Evolutionary conservation across 495 filamentous ascomycete species (phyloP).

Genomic region (Lichenothelia convexa): DNA sequence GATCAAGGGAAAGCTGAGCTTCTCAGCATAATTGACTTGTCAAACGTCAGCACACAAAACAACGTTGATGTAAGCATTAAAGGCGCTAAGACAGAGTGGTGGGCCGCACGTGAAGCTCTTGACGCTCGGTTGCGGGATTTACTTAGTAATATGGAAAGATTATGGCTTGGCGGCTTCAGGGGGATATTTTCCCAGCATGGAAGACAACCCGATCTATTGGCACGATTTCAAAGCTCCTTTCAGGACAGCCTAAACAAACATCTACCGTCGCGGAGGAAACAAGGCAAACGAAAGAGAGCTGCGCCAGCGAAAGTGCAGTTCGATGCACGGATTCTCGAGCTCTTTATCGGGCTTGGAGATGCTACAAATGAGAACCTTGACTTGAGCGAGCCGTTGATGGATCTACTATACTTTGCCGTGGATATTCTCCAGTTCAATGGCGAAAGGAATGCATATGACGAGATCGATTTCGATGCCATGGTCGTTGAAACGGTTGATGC

Average conservation of each 20-base stretch:
- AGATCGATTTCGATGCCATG: constrained; percentile 80
- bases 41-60: constrained; percentile 67
- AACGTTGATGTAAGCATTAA: constrained; percentile 40
- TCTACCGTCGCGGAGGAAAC: constrained; percentile 70
- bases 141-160: constrained; percentile 66
- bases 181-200: constrained; percentile 68
- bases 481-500: constrained; percentile 69
- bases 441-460: constrained; percentile 91
- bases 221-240: constrained; percentile 57
- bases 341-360: constrained; percentile 74
- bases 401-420: constrained; percentile 87
- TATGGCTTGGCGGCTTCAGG: constrained; percentile 89
- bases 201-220: constrained; percentile 40
- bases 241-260: constrained; percentile 68
- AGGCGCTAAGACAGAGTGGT: constrained; percentile 62
- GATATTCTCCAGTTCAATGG: constrained; percentile 95
- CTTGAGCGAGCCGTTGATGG: constrained; percentile 67
- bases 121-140: constrained; percentile 62
- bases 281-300: constrained; percentile 30
- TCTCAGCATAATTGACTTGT: constrained; percentile 56
- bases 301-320: constrained; percentile 35
- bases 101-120: constrained; percentile 62
- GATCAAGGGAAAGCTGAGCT: constrained; percentile 58
- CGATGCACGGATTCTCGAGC: constrained; percentile 60
- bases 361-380: constrained; percentile 45